Evolutionary conservation across 2,329 filamentous ascomycete species (phyloP).

Genomic region (Aurifilum marmelostoma): DNA sequence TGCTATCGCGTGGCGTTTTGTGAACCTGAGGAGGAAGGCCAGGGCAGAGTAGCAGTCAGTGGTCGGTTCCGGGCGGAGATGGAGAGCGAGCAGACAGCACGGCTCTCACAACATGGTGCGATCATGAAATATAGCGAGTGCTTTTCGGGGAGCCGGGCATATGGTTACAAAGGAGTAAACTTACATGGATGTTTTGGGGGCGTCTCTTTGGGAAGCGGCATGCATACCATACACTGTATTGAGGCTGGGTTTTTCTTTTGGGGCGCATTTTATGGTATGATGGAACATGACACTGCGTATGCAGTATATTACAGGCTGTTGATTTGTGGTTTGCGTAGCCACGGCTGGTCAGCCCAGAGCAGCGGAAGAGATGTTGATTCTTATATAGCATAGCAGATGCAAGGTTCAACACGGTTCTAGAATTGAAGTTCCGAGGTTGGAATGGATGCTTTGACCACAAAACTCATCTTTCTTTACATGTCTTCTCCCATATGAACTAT

Average conservation of each 20-base stretch:
- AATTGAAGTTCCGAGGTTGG: no score
- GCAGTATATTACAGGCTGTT: not conserved
- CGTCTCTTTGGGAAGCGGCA: not conserved
- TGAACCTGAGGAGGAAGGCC: not conserved
- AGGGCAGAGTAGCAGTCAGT: slow-evolving; percentile 6
- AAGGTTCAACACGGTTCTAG: no score
- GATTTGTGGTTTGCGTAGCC: not conserved
- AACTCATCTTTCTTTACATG: no score
- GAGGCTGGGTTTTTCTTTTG: not conserved
- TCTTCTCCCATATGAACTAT: no score
- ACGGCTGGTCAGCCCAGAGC: not conserved
- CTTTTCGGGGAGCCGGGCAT: not conserved
- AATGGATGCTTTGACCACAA: no score
- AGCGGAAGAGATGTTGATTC: no score
- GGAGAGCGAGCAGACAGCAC: not conserved
- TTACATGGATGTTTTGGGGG: not conserved
- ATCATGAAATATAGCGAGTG: not conserved
- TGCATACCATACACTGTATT: slow-evolving; percentile 2
- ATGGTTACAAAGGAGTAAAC: not conserved
- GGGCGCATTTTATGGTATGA: not conserved
- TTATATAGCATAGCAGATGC: no score
- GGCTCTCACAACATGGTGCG: not conserved
- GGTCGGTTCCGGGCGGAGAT: not conserved
- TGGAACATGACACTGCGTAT: not conserved
- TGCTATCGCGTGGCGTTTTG: slow-evolving; percentile 27